Percentiles rank a stretch among this genome's conserved stretches.
These are phyloP conservation scores for Candida anglica DNA, from an alignment of 805 yeast species.

Conservation along the genomic window DNA sequence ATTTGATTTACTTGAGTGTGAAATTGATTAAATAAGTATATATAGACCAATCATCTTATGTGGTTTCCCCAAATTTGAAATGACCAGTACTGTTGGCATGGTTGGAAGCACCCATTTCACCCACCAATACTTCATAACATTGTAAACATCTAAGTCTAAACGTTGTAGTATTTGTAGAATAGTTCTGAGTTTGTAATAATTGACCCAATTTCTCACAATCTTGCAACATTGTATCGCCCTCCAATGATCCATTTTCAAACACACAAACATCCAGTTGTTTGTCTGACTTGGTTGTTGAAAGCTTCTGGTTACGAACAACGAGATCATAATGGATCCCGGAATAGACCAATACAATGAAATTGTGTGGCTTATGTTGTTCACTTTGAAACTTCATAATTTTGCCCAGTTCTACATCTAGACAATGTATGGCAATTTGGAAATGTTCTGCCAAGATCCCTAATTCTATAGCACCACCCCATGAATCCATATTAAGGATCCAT, in stretches of 20 bases:
- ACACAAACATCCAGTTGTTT: slow-evolving; percentile 33
- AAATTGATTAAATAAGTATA: slow-evolving; percentile 35
- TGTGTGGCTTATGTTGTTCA: slow-evolving; percentile 24
- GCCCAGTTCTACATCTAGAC: slow-evolving; percentile 63
- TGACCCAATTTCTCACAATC: slow-evolving; percentile 38
- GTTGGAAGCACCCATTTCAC: slow-evolving; percentile 60
- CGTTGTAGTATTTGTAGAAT: slow-evolving; percentile 61
- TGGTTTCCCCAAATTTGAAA: slow-evolving; percentile 56
- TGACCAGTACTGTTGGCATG: slow-evolving; percentile 68
- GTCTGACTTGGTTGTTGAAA: slow-evolving; percentile 16
- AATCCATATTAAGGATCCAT: slow-evolving; percentile 58
- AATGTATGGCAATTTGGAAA: slow-evolving; percentile 49
- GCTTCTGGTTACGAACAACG: slow-evolving; percentile 33
- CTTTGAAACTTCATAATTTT: slow-evolving; percentile 49
- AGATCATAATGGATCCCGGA: slow-evolving; percentile 75
- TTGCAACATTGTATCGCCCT: slow-evolving; percentile 29
- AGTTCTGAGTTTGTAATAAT: slow-evolving; percentile 47
- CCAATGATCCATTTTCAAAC: slow-evolving; percentile 32
- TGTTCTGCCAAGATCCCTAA: slow-evolving; percentile 55
- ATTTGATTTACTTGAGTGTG: slow-evolving; percentile 36
- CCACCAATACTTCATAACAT: slow-evolving; percentile 50
- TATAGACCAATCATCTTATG: too few relatives aligned
- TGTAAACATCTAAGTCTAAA: slow-evolving; percentile 55
- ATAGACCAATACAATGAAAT: slow-evolving; percentile 54
- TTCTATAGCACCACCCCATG: slow-evolving; percentile 88